Evolutionary conservation across 352 stramenopile species (phyloP).

Genomic region (Phytophthora tentaculata): DNA sequence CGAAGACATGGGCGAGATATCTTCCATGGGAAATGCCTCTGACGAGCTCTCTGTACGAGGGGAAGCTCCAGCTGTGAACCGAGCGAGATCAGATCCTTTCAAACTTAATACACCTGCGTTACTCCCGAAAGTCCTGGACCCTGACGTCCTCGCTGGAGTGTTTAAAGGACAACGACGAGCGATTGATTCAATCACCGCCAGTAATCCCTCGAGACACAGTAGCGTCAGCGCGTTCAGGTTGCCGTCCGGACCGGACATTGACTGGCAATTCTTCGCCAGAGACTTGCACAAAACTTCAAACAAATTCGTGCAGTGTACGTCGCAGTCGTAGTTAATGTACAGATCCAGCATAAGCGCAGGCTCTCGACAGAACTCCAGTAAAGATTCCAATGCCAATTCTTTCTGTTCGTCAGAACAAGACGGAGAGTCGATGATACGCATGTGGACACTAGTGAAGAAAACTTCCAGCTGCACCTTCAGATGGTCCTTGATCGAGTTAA

Average conservation of each 20-base stretch:
- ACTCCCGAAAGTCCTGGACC: slow-evolving; percentile 34
- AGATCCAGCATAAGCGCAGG: slow-evolving; percentile 98
- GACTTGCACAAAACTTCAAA: slow-evolving; percentile 97
- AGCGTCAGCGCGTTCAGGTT: slow-evolving; percentile 74
- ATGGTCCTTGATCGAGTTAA: slow-evolving; percentile 99
- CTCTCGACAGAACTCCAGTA: slow-evolving; percentile 98
- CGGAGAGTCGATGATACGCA: slow-evolving; percentile 92
- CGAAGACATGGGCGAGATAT: slow-evolving; percentile 86
- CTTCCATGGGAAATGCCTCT: slow-evolving; percentile 65
- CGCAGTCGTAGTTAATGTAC: slow-evolving; percentile 99
- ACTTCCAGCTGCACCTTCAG: slow-evolving; percentile 99
- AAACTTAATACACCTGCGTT: slow-evolving; percentile 51
- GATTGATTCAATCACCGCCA: slow-evolving; percentile 96
- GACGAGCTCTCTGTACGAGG: slow-evolving; percentile 32
- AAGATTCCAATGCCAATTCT: slow-evolving; percentile 90
- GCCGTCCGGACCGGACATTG: slow-evolving; percentile 65
- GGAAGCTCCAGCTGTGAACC: slow-evolving; percentile 55
- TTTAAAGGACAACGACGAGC: slow-evolving; percentile 82
- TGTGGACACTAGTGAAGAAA: slow-evolving; percentile 98
- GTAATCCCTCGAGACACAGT: slow-evolving; percentile 80
- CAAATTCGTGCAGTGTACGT: slow-evolving; percentile 98
- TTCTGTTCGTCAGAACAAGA: slow-evolving; percentile 87
- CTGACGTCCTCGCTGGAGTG: slow-evolving; percentile 26
- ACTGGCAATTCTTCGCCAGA: slow-evolving; percentile 89
- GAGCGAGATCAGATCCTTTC: slow-evolving; percentile 71